A percentile compares a stretch with the other conserved stretches of the same genome.
phyloP scores from a whole-genome alignment of 2,329 filamentous ascomycete genomes.

The Sphaerostilbella broomeana region DNA sequence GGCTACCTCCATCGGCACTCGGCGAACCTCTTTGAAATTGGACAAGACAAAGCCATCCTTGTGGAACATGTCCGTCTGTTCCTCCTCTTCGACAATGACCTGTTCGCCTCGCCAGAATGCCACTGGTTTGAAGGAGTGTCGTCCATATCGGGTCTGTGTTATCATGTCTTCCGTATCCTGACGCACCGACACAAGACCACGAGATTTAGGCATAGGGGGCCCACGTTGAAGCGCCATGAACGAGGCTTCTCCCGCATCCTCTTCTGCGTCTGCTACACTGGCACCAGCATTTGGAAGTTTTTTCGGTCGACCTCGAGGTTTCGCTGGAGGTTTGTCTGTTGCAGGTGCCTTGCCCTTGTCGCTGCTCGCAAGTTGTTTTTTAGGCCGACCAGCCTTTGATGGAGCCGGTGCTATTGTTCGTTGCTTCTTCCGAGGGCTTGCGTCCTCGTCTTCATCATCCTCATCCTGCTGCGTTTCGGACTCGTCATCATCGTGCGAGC shows the following conservation, averaged over 20 bases:
- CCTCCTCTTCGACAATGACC: conserved; percentile 60
- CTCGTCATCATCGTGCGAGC: conserved; percentile 6
- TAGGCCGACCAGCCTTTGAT: conserved; percentile 21
- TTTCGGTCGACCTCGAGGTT: conserved; percentile 20
- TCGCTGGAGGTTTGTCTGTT: conserved; percentile 19
- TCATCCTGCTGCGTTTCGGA: conserved; percentile 15
- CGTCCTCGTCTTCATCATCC: conserved; percentile 21
- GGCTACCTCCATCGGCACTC: conserved; percentile 54
- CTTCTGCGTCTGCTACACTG: conserved; percentile 25
- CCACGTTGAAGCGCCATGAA: conserved; percentile 45
- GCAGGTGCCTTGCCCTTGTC: conserved; percentile 9
- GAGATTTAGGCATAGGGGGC: conserved; percentile 49
- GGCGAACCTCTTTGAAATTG: conserved; percentile 70
- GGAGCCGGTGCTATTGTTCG: conserved; percentile 20
- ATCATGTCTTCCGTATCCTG: conserved; percentile 41
- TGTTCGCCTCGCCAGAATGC: conserved; percentile 84
- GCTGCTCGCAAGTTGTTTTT: neutral
- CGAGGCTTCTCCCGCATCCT: conserved; percentile 41
- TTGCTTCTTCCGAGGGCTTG: conserved; percentile 22
- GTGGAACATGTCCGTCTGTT: conserved; percentile 41
- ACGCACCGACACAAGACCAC: conserved; percentile 48
- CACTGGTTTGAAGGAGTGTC: conserved; percentile 70
- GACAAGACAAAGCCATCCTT: conserved; percentile 50
- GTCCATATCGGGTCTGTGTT: conserved; percentile 64
- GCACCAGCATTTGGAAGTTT: conserved; percentile 18